A percentile compares a stretch with the other conserved stretches of the same genome.
These are phyloP conservation scores for Cercospora sojina DNA, from an alignment of 2,329 filamentous ascomycete genomes.

Conservation along the genomic window DNA sequence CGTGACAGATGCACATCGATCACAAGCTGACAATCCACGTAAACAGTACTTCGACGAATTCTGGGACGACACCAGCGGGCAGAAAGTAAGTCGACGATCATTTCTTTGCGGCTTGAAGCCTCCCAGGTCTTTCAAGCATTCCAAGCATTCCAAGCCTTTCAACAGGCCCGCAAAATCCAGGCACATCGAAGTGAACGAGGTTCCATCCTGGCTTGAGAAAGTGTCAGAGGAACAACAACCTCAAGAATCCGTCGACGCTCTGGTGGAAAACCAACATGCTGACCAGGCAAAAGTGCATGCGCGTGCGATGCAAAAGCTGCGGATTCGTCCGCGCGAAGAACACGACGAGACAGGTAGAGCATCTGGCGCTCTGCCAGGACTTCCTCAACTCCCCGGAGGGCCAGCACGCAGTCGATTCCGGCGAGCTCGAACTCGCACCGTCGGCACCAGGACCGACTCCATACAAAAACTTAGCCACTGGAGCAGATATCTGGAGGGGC, in stretches of 20 bases:
- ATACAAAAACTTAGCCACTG: constrained; percentile 23
- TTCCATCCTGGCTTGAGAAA: not conserved
- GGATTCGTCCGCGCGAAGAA: constrained; percentile 53
- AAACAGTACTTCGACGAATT: constrained; percentile 35
- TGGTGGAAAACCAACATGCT: not conserved
- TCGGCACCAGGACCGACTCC: constrained; percentile 11
- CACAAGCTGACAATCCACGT: not conserved
- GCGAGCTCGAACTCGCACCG: constrained; percentile 28
- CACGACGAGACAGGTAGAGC: constrained; percentile 53
- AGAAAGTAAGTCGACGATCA: constrained; percentile 30
- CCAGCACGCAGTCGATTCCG: constrained; percentile 37
- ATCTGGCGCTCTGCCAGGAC: constrained; percentile 47
- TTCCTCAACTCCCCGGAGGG: constrained; percentile 49
- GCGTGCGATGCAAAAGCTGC: constrained; percentile 51
- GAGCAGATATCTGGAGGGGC: constrained; percentile 45
- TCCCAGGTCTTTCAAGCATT: not conserved
- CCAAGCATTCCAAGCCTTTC: not conserved
- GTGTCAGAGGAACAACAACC: not conserved
- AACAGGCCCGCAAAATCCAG: not conserved
- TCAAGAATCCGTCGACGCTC: not conserved
- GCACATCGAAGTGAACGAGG: not conserved
- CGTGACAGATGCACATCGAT: not conserved
- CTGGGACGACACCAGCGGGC: constrained; percentile 32
- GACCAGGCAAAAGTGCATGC: constrained; percentile 43
- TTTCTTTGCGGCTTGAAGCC: not conserved